Percentiles rank a stretch among this genome's conserved stretches.
Evolutionary conservation across 495 filamentous ascomycete species (phyloP).

Genomic region (Astrothelium macrocarpum): DNA sequence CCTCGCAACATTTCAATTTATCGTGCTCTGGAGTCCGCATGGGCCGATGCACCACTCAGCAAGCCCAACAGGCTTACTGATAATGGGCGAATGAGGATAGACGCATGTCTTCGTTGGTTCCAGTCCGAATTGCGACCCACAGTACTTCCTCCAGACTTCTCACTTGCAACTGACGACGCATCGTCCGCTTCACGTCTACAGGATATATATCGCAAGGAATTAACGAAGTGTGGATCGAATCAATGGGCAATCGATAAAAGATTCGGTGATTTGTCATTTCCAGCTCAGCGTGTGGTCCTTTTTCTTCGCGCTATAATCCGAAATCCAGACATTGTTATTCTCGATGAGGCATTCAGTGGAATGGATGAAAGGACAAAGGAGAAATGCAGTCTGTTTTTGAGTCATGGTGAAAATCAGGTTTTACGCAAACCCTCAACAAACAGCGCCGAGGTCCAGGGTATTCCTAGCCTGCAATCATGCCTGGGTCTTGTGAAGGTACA

Average conservation of each 20-base stretch:
- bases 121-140: slow-evolving; percentile 58
- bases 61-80: slow-evolving; percentile 51
- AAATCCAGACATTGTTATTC: slow-evolving; percentile 74
- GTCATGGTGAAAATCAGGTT: slow-evolving; percentile 22
- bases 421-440: slow-evolving; percentile 3
- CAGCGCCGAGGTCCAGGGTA: neutral
- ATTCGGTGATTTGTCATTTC: slow-evolving; percentile 68
- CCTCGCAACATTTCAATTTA: slow-evolving; percentile 67
- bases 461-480: slow-evolving; percentile 8
- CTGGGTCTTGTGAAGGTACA: slow-evolving; percentile 34
- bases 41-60: slow-evolving; percentile 74
- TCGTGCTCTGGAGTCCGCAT: slow-evolving; percentile 69
- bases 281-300: slow-evolving; percentile 71
- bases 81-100: slow-evolving; percentile 46
- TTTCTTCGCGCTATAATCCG: slow-evolving; percentile 79
- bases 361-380: slow-evolving; percentile 76
- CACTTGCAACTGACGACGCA: neutral
- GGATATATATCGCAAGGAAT: neutral
- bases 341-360: slow-evolving; percentile 89
- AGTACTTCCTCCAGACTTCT: neutral
- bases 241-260: slow-evolving; percentile 56
- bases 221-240: neutral
- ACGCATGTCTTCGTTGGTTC: slow-evolving; percentile 63
- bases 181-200: neutral
- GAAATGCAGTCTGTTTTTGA: slow-evolving; percentile 70